Conservation (phyloP, 257 asterid genomes). For the Perilla frutescens region DNA sequence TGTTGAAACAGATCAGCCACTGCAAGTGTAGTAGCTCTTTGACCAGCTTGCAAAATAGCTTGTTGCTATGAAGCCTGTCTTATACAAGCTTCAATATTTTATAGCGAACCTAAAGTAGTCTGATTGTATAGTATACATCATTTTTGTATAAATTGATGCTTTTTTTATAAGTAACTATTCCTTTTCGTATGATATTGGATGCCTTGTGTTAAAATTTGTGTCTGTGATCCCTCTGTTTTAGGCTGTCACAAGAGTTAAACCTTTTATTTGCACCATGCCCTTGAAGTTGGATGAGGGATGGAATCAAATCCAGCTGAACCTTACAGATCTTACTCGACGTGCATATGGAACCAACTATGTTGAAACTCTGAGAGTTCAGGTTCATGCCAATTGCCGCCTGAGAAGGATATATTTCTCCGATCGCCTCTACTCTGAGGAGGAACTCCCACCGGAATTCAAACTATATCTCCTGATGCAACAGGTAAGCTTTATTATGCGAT, state of each 20-base stretch:
- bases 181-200: neutral
- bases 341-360: constrained; percentile 97
- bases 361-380: constrained; percentile 91
- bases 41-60: neutral
- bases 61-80: neutral
- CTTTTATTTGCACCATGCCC: constrained; percentile 95
- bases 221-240: constrained; percentile 38
- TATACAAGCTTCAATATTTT: neutral
- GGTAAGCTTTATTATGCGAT: constrained; percentile 44
- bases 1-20: constrained; percentile 8
- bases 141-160: neutral
- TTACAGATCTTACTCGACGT: constrained; percentile 82
- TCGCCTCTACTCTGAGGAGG: constrained; percentile 95
- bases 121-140: constrained; percentile 4
- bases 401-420: constrained; percentile 95
- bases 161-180: neutral
- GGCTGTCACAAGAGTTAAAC: constrained; percentile 93
- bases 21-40: neutral
- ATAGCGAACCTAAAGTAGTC: neutral
- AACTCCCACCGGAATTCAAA: constrained; percentile 97
- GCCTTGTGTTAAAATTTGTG: neutral
- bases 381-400: constrained; percentile 90
- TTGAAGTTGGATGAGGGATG: constrained; percentile 93
- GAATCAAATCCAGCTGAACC: constrained; percentile 94
- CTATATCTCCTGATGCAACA: constrained; percentile 98